Conservation (phyloP, 805 yeast genomes). For the Candida orba region DNA sequence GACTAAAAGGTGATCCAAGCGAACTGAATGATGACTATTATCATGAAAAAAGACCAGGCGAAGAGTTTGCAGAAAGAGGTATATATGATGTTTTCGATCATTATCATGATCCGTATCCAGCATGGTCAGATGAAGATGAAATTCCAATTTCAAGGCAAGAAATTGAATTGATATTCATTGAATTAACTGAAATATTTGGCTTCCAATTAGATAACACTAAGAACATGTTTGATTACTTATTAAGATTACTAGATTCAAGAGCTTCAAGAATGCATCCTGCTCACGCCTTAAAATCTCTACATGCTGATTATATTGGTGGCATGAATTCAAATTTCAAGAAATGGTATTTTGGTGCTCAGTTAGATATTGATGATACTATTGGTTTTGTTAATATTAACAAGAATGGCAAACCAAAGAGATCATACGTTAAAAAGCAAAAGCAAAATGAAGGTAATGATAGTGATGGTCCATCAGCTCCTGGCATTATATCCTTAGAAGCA, state of each 20-base stretch:
- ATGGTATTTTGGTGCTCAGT: slow-evolving; percentile 72
- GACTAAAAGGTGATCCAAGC: slow-evolving; percentile 27
- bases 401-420: slow-evolving; percentile 20
- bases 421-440: slow-evolving; percentile 5
- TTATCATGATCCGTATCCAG: slow-evolving; percentile 43
- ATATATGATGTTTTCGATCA: slow-evolving; percentile 37
- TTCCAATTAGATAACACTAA: slow-evolving; percentile 60
- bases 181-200: slow-evolving; percentile 50
- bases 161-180: slow-evolving; percentile 50
- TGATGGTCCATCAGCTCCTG: not conserved
- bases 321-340: slow-evolving; percentile 57
- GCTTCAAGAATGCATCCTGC: slow-evolving; percentile 55
- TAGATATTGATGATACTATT: slow-evolving; percentile 50
- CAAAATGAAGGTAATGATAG: not conserved
- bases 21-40: slow-evolving; percentile 12
- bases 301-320: slow-evolving; percentile 74
- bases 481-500: slow-evolving; percentile 27
- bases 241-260: slow-evolving; percentile 59
- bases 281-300: slow-evolving; percentile 51
- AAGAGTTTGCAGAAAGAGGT: slow-evolving; percentile 32
- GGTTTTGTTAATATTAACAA: slow-evolving; percentile 28
- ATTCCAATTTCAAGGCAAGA: slow-evolving; percentile 45
- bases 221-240: slow-evolving; percentile 60
- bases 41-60: slow-evolving; percentile 25
- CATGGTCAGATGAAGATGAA: slow-evolving; percentile 36